These are phyloP conservation scores for Panellus pusillus DNA, from an alignment of 768 basidiomycete species.

Conservation along the genomic window DNA sequence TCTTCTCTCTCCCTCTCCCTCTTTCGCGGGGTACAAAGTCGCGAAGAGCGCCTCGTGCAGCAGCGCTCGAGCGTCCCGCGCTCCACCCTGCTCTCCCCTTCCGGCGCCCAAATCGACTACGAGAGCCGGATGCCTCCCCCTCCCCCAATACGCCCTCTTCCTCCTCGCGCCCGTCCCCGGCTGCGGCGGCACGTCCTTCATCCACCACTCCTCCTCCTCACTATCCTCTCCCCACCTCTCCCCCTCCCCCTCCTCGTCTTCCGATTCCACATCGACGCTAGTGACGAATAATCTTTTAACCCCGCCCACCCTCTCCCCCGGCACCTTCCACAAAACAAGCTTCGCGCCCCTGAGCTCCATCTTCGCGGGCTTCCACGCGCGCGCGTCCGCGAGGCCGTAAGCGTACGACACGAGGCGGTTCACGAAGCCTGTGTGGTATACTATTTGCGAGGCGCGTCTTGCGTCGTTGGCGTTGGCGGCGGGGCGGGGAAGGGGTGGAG, in stretches of 20 bases:
- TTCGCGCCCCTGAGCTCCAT: slow-evolving; percentile 83
- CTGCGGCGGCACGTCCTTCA: too few relatives aligned
- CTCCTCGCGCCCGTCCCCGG: slow-evolving; percentile 51
- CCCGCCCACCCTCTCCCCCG: slow-evolving; percentile 60
- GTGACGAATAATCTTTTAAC: too few relatives aligned
- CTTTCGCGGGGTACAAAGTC: slow-evolving; percentile 55
- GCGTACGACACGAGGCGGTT: slow-evolving; percentile 59
- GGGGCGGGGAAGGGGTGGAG: slow-evolving; percentile 38
- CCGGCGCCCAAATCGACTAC: slow-evolving; percentile 27
- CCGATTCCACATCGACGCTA: too few relatives aligned
- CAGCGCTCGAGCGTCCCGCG: slow-evolving; percentile 78
- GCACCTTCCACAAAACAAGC: slow-evolving; percentile 84
- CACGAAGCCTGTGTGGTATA: slow-evolving; percentile 74
- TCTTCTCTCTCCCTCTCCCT: slow-evolving; percentile 27
- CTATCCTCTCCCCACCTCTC: slow-evolving; percentile 25
- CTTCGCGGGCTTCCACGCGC: slow-evolving; percentile 85
- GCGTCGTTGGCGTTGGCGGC: too few relatives aligned
- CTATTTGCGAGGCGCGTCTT: slow-evolving; percentile 75
- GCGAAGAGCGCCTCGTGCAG: slow-evolving; percentile 81
- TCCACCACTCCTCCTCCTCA: slow-evolving; percentile 55
- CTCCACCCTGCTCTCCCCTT: slow-evolving; percentile 35
- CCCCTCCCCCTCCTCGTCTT: too few relatives aligned
- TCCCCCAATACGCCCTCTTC: slow-evolving; percentile 52
- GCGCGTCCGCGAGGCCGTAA: slow-evolving; percentile 42
- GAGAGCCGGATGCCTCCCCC: slow-evolving; percentile 48